Evolutionary conservation across 495 filamentous ascomycete species (phyloP).

Genomic region (Tuber brumale): DNA sequence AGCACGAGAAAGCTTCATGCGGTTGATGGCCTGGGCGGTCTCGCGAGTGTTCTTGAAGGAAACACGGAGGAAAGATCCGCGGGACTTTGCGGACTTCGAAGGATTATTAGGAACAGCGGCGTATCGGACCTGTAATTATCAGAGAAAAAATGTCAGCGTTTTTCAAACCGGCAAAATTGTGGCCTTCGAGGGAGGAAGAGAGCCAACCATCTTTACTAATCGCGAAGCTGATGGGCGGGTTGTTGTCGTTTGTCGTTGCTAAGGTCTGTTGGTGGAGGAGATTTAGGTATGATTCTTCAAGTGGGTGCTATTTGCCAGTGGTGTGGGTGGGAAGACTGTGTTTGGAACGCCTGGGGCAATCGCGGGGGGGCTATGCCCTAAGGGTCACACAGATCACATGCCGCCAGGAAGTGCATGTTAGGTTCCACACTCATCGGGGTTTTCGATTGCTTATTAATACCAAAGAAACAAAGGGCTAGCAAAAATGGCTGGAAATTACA

Average conservation of each 20-base stretch:
- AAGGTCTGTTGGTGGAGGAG: background rate
- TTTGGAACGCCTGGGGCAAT: no score
- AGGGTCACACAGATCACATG: background rate
- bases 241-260: background rate
- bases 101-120: slow-evolving; percentile 80
- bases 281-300: background rate
- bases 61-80: slow-evolving; percentile 96
- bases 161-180: background rate
- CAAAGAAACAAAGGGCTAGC: no score
- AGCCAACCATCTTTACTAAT: background rate
- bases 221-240: background rate
- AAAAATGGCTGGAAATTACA: no score
- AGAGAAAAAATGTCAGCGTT: slow-evolving; percentile 21
- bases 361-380: background rate
- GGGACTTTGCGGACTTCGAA: slow-evolving; percentile 90
- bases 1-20: slow-evolving; percentile 95
- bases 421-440: no score
- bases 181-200: background rate
- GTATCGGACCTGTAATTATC: slow-evolving; percentile 78
- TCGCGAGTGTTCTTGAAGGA: slow-evolving; percentile 99
- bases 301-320: background rate
- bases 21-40: slow-evolving; percentile 97
- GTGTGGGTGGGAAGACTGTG: background rate
- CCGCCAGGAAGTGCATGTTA: no score
- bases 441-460: no score